Evolutionary conservation across 2,329 filamentous ascomycete species (phyloP), one percentile per base, ranked within the genome.

Genomic region (Emericellopsis cladophorae): DNA sequence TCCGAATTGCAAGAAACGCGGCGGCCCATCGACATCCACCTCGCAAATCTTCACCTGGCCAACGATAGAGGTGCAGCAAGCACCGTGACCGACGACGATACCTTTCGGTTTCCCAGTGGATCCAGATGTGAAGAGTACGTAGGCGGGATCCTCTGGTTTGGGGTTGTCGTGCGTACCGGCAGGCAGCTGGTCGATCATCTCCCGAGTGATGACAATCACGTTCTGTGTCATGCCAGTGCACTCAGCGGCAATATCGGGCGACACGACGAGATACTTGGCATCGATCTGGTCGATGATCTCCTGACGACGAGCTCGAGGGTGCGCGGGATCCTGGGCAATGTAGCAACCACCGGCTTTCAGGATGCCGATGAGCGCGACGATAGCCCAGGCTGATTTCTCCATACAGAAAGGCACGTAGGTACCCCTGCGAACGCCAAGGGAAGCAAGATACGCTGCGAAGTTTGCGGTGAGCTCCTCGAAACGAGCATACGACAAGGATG

Each of bases 101-200:
- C 72, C 72, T 56, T 76, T 76, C 10, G 72, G 72, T 37, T 63
- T 64, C 7, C 72, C 72, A 1, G 72, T 76, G 41, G 70, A 76
- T 15, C 72, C 72, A 4, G 72, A 76, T 21, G 72, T 76, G 50
- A 75, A 76, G 22, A 41, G 10, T 21, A 41, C 18, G 23, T 41
- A 41, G 18, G 23, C 32, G 14, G 32, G 11, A 7, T 41, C 23
- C 26, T 29, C 12, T 9, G 12, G 12, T 29, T 7, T 9, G 14
- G 32, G 26, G 4, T 21, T 7, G n/a, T 21, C 26, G 22, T 18
- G 7, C 5, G 32, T n/a, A 16, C 12, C 32, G 7, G 32, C 33
- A 10, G 16, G 21, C 4, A 41, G 32, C 32, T 37, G 18, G 4
- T 11, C 16, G 22, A 34, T n/a, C 7, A 41, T 31, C 9, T 8